phyloP scores from a whole-genome alignment of 495 filamentous ascomycete genomes.

The Lophiostoma macrostomum region DNA sequence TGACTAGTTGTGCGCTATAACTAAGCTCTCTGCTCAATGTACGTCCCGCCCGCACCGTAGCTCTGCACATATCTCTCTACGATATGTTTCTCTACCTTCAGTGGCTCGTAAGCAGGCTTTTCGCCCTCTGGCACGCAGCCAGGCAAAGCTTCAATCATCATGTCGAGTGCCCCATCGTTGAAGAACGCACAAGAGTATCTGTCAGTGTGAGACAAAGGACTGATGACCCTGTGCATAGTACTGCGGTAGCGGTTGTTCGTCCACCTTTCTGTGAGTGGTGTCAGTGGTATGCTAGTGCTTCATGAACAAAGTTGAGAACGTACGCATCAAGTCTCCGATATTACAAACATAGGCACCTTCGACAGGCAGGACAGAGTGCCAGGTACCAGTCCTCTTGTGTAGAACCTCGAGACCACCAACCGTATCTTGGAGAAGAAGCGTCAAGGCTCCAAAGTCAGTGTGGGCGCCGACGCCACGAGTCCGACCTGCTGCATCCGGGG shows the following conservation, averaged over 20 bases:
- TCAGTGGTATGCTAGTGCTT: too few relatives aligned
- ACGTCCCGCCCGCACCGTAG: slow-evolving; percentile 8
- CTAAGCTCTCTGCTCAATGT: slow-evolving; percentile 5
- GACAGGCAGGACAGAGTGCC: slow-evolving; percentile 30
- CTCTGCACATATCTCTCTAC: slow-evolving; percentile 11
- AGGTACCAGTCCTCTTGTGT: slow-evolving; percentile 16
- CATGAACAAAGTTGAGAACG: too few relatives aligned
- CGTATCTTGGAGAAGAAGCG: slow-evolving; percentile 1
- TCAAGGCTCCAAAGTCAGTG: slow-evolving; percentile 44
- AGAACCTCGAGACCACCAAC: slow-evolving; percentile 26
- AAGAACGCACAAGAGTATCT: slow-evolving; percentile 18
- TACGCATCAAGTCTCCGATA: slow-evolving; percentile 34
- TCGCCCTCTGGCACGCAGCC: slow-evolving; percentile 5
- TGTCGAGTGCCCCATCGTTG: slow-evolving; percentile 15
- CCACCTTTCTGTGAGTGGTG: too few relatives aligned
- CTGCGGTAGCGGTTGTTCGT: slow-evolving; percentile 39
- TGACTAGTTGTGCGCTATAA: neutral
- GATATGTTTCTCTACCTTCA: slow-evolving; percentile 17
- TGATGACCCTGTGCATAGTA: slow-evolving; percentile 40
- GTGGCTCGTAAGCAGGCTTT: slow-evolving; percentile 12
- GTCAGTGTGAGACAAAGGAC: slow-evolving; percentile 14
- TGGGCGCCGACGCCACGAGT: slow-evolving; percentile 47
- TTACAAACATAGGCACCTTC: slow-evolving; percentile 34
- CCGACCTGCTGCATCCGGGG: slow-evolving; percentile 30
- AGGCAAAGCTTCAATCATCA: slow-evolving; percentile 10